phyloP scores from a whole-genome alignment of 2,329 filamentous ascomycete genomes.

The Colletotrichum abscissum region DNA sequence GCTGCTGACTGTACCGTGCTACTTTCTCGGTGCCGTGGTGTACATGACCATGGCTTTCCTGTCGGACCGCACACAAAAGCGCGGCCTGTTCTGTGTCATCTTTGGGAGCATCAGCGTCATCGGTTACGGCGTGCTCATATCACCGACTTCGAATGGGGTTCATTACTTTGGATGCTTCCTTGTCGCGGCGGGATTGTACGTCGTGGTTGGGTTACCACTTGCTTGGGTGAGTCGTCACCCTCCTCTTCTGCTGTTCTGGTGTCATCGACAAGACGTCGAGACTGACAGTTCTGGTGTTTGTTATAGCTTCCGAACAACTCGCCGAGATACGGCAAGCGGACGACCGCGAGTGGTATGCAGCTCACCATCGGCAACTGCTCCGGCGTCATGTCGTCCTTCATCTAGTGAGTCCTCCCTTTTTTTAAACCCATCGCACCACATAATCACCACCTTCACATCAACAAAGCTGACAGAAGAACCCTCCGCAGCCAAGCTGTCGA shows the following conservation, averaged over 20 bases:
- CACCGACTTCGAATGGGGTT: conserved; percentile 57
- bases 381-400: conserved; percentile 60
- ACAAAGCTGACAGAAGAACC: background rate
- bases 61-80: conserved; percentile 72
- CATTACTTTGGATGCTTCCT: conserved; percentile 69
- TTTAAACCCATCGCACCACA: no score
- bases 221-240: conserved; percentile 56
- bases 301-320: conserved; percentile 66
- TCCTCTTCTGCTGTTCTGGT: no score
- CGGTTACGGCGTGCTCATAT: conserved; percentile 69
- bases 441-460: no score
- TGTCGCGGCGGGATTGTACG: conserved; percentile 79
- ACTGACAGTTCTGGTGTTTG: background rate
- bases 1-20: conserved; percentile 74
- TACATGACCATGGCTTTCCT: conserved; percentile 75
- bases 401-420: conserved; percentile 24
- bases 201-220: conserved; percentile 65
- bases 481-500: conserved; percentile 54
- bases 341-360: conserved; percentile 77
- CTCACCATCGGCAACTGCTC: conserved; percentile 76
- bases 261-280: no score
- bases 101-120: conserved; percentile 65
- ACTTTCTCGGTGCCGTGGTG: conserved; percentile 72
- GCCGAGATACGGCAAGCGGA: conserved; percentile 81
- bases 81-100: conserved; percentile 63